Percentiles rank a stretch among this genome's conserved stretches.
Conservation (phyloP, 1,284 basidiomycete species). For the Microbotryum lychnidis-dioicae region DNA sequence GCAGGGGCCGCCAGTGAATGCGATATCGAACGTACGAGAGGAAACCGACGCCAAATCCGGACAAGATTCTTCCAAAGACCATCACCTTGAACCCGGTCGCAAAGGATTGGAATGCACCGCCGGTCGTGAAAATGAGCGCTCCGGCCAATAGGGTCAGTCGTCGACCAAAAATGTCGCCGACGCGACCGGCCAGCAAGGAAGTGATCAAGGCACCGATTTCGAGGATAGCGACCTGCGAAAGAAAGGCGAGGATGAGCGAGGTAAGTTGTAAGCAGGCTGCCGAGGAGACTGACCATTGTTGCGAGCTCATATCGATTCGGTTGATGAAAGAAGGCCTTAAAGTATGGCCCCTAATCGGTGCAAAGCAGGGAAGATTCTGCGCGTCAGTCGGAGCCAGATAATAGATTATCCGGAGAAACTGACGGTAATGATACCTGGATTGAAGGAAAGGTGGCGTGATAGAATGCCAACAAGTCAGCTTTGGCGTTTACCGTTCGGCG, state of each 20-base stretch:
- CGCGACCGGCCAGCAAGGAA: conserved; percentile 74
- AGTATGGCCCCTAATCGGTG: conserved; percentile 21
- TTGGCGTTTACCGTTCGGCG: conserved; percentile 75
- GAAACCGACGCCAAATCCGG: conserved; percentile 88
- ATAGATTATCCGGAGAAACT: conserved; percentile 1
- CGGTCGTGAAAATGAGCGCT: conserved; percentile 76
- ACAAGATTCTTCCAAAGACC: conserved; percentile 78
- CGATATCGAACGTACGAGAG: conserved; percentile 58
- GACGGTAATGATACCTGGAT: not conserved
- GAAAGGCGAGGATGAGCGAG: too few species aligned
- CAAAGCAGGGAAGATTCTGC: not conserved
- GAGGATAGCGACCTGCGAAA: conserved; percentile 33
- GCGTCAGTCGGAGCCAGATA: not conserved
- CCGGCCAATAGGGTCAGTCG: conserved; percentile 80
- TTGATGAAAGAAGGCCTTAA: conserved; percentile 53
- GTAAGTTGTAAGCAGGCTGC: not conserved
- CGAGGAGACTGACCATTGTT: conserved; percentile 80
- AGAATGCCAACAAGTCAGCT: not conserved
- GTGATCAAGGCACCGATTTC: conserved; percentile 91
- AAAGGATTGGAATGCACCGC: conserved; percentile 83
- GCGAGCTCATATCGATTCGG: conserved; percentile 56
- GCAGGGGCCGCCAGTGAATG: not conserved
- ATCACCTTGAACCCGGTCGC: conserved; percentile 74
- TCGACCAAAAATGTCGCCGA: conserved; percentile 81
- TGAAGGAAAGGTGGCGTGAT: conserved; percentile 23